Evolutionary conservation across 2,329 filamentous ascomycete genomes (phyloP), one percentile per base, ranked within the genome.

Genomic region (Seiridium cupressi): DNA sequence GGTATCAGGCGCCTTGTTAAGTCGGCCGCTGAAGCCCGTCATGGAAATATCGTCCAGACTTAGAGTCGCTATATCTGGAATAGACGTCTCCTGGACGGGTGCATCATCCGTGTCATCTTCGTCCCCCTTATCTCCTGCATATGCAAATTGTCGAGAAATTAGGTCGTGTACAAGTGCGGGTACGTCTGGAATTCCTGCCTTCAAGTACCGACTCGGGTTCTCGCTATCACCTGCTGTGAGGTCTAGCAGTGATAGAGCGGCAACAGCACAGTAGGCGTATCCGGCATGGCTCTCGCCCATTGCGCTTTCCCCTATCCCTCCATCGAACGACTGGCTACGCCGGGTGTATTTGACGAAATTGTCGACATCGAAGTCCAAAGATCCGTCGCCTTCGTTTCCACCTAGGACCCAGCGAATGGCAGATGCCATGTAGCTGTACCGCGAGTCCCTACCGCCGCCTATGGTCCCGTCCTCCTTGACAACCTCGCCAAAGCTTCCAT

Each of bases 401-500:
- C 89, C 81, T 49, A 99, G 74, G 59, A 96, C 90, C 85, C 91
- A 97, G 44, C 95, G 82, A 38, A 96, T 88, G 7, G 88, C 88
- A 18, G 90, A 85, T 3, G 91, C 93, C 70, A 93, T 88, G 73
- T 95, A 97, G 67, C 92, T 95, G 72, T 94, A 94, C 59, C 95
- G 83, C 77, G 93, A 89, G 74, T 99, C 95, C 59, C 85, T 84
- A 0, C 92, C 92, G 0, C 94, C 94, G 42, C 88, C 85, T n/a
- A 94, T 69, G 69, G 75, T 65, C 71, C 80, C 79, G 10, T 77
- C 72, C 66, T 85, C 84, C 4, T 82, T 84, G 3, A 94, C 71
- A 1, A 91, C 84, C 75, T 99, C 93, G 0, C 93, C 95, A 73
- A 99, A 98, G 68, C 93, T 96, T 2, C 95, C 95, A 72, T 98